Conservation (phyloP, 176 grass and related monocot species). For the Themeda triandra region DNA sequence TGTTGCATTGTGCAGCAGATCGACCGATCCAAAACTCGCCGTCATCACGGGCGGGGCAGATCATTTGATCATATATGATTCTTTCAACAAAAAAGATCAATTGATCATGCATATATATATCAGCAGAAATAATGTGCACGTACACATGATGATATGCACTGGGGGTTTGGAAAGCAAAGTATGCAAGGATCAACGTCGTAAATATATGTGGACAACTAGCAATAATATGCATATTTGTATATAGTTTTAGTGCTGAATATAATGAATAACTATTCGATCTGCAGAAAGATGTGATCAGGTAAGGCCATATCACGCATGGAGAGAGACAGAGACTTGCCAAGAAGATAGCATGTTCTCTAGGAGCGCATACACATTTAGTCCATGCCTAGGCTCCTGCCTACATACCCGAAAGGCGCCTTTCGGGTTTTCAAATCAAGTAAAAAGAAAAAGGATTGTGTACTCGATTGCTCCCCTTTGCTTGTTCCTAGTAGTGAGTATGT, state of each 20-base stretch:
- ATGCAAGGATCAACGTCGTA: constrained; percentile 20
- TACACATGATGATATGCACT: not conserved
- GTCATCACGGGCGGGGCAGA: not conserved
- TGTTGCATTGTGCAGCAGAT: not conserved
- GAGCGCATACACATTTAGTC: constrained; percentile 17
- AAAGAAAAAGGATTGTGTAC: not conserved
- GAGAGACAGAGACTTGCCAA: constrained; percentile 54
- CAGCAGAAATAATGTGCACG: not conserved
- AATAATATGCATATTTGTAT: not conserved
- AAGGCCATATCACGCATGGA: constrained; percentile 38
- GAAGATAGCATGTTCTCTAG: constrained; percentile 48
- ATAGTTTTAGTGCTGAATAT: not conserved
- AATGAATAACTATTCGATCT: constrained; percentile 15
- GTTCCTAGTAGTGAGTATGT: not conserved
- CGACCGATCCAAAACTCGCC: constrained; percentile 8
- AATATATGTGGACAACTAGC: not conserved
- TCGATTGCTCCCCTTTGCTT: not conserved
- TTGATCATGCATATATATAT: too few relatives aligned
- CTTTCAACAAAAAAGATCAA: too few relatives aligned
- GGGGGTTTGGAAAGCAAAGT: not conserved
- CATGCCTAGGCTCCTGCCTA: constrained; percentile 33
- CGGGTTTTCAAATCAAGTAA: not conserved
- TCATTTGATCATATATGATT: too few relatives aligned
- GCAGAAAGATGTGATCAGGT: constrained; percentile 54
- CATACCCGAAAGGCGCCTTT: constrained; percentile 24